Evolutionary conservation across 2,329 filamentous ascomycete species (phyloP), one percentile per base, ranked within the genome.

Genomic region (Drechslera avenae): DNA sequence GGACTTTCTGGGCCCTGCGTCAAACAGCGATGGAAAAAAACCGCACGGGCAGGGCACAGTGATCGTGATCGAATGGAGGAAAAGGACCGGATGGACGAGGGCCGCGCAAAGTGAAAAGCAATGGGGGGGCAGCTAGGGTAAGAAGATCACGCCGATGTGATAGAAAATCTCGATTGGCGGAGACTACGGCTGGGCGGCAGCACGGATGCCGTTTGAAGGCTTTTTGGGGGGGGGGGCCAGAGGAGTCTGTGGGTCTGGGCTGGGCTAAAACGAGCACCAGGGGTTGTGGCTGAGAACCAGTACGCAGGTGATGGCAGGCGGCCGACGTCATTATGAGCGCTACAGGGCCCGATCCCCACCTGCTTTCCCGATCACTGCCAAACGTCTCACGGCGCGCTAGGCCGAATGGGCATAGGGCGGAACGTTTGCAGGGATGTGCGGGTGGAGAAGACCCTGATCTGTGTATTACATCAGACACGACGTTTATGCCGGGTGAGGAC

Each of bases 401-500:
- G 12, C 39, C 13, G 17, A 3, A 17, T n/a, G 1, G 8, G 45
- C 39, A 23, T n/a, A 39, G 40, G 39, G 39, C 30, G 12, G 36
- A 45, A 37, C 46, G 41, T 18, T 41, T 39, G 43, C 54, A 46
- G 50, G 53, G 43, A 41, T 50, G 17, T 16, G 21, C 13, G 16
- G 36, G 37, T 32, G 56, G 40, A 48, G 48, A 37, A 52, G 62
- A 63, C 60, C 62, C 62, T 64, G 62, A 64, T 55, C 26, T 45
- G n/a, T 50, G 50, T 35, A 58, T 60, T 58, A 60, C 60, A 62
- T 62, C 58, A 60, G 56, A 48, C 55, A 53, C 56, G 44, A 61
- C 56, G 51, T 51, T 51, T 56, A 32, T 47, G 54, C 54, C 52
- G 52, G 36, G 37, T 44, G 50, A 49, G 21, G 36, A 52, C 42